Evolutionary conservation across 1,139 yeast genomes (phyloP).

Genomic region (Pichia sp.): DNA sequence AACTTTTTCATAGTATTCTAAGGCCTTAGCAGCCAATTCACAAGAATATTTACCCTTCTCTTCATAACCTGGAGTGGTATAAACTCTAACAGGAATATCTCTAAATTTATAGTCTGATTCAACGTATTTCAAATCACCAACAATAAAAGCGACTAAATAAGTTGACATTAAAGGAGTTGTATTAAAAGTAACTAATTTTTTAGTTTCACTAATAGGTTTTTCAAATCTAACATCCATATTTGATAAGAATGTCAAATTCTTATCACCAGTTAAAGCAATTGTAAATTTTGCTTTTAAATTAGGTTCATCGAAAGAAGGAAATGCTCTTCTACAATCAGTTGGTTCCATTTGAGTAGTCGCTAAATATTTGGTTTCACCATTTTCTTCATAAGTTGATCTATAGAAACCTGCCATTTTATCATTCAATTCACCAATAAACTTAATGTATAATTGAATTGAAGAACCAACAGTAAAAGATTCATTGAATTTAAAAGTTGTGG

Average conservation of each 20-base stretch:
- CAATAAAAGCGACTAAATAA: conserved; percentile 54
- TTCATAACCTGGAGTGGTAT: conserved; percentile 51
- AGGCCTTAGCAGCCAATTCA: conserved; percentile 48
- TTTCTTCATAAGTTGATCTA: conserved; percentile 63
- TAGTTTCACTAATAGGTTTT: conserved; percentile 35
- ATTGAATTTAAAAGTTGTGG: conserved; percentile 57
- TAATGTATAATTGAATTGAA: conserved; percentile 32
- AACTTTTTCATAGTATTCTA: conserved; percentile 46
- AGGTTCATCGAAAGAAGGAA: conserved; percentile 90
- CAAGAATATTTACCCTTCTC: conserved; percentile 47
- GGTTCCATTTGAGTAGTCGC: conserved; percentile 90
- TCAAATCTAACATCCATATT: conserved; percentile 65
- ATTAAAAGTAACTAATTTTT: conserved; percentile 45
- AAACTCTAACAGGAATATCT: conserved; percentile 51
- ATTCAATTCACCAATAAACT: conserved; percentile 47
- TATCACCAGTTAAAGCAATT: conserved; percentile 56
- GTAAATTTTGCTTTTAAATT: conserved; percentile 75
- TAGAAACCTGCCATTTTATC: conserved; percentile 87
- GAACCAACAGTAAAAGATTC: conserved; percentile 36
- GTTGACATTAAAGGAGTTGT: conserved; percentile 52
- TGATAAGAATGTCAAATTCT: conserved; percentile 62
- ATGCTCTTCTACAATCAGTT: conserved; percentile 85
- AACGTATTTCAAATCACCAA: conserved; percentile 51
- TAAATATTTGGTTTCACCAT: conserved; percentile 61
- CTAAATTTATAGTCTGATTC: conserved; percentile 39